Evolutionary conservation across 768 basidiomycete species (phyloP).

Genomic region (Termitomyces sp.): DNA sequence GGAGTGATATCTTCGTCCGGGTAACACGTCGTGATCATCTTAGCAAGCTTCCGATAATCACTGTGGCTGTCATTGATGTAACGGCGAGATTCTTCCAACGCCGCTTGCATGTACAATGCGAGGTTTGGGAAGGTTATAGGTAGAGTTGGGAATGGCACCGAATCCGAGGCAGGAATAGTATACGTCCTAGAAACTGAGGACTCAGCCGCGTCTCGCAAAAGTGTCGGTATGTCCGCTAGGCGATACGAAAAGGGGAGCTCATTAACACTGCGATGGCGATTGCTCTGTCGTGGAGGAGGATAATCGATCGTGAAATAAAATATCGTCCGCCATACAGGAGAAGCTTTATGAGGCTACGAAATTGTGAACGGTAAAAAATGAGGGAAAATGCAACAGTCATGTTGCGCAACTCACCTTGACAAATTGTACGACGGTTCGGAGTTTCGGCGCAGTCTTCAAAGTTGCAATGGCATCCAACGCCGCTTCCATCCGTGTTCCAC

Average conservation of each 20-base stretch:
- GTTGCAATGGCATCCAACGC: constrained; percentile 61
- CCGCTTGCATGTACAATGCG: constrained; percentile 70
- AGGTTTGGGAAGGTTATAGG: constrained; percentile 75
- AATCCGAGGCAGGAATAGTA: constrained; percentile 57
- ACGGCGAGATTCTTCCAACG: constrained; percentile 62
- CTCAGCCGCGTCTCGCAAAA: constrained; percentile 62
- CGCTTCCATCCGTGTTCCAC: constrained; percentile 65
- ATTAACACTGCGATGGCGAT: constrained; percentile 48
- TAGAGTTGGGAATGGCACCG: constrained; percentile 61
- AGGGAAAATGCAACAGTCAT: neutral
- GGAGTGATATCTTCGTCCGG: constrained; percentile 34
- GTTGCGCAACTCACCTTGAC: constrained; percentile 48
- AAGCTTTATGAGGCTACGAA: constrained; percentile 52
- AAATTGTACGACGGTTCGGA: constrained; percentile 77
- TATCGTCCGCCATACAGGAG: constrained; percentile 66
- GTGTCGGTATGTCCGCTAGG: constrained; percentile 50
- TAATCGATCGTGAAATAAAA: constrained; percentile 77
- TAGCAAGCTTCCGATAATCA: constrained; percentile 62
- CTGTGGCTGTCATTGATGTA: constrained; percentile 55
- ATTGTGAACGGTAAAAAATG: neutral
- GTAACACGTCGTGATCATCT: constrained; percentile 65
- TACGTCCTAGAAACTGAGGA: constrained; percentile 63
- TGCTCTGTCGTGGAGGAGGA: constrained; percentile 43
- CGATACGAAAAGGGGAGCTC: constrained; percentile 70
- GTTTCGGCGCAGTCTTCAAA: constrained; percentile 47